Percentiles rank a stretch among this genome's conserved stretches.
Evolutionary conservation across 345 rosid genomes (phyloP).

Genomic region (Aethionema arabicum): DNA sequence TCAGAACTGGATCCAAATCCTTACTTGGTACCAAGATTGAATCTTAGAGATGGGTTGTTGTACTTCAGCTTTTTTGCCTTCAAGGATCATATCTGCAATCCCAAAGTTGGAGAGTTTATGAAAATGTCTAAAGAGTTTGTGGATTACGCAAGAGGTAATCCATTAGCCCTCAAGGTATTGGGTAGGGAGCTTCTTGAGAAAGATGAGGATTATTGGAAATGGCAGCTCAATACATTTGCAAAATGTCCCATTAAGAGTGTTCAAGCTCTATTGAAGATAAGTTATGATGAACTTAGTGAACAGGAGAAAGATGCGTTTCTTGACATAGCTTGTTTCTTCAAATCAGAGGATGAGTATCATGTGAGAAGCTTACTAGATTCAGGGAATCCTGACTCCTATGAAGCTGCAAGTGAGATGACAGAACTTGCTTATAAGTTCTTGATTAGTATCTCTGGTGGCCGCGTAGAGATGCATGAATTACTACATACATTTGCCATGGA

Average conservation of each 20-base stretch:
- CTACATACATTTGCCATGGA: constrained; percentile 33
- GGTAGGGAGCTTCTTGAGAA: constrained; percentile 26
- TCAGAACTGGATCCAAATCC: neutral
- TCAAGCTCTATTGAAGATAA: constrained; percentile 15
- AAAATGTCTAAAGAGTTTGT: constrained; percentile 25
- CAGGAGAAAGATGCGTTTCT: constrained; percentile 30
- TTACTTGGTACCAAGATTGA: constrained; percentile 27
- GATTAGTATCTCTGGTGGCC: constrained; percentile 9
- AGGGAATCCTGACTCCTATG: neutral
- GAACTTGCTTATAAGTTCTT: constrained; percentile 33
- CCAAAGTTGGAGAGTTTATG: neutral
- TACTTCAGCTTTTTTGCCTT: constrained; percentile 31
- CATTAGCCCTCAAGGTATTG: constrained; percentile 33
- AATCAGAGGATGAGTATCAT: neutral
- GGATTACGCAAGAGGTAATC: constrained; percentile 37
- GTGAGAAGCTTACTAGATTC: constrained; percentile 22
- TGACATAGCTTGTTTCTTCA: constrained; percentile 44
- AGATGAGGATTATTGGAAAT: constrained; percentile 23
- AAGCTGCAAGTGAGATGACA: constrained; percentile 3
- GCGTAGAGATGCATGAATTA: constrained; percentile 37
- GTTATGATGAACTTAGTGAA: constrained; percentile 34
- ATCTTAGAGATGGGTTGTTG: constrained; percentile 23
- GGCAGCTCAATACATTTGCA: constrained; percentile 5
- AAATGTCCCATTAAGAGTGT: constrained; percentile 16
- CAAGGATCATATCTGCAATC: neutral